Evolutionary conservation across 2,329 filamentous ascomycete genomes (phyloP).

Genomic region (Claviceps monticola): DNA sequence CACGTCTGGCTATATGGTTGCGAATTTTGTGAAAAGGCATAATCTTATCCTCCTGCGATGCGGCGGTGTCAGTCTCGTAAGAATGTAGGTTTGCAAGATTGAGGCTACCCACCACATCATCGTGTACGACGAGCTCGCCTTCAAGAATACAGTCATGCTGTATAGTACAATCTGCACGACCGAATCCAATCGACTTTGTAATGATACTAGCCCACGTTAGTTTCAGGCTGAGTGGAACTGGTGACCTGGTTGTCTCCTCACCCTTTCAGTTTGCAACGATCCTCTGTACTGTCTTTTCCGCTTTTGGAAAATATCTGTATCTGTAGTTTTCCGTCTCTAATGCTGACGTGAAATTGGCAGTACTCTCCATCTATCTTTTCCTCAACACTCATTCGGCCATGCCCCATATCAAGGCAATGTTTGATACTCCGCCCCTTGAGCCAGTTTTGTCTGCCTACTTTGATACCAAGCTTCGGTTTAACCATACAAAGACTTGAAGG

Average conservation of each 20-base stretch:
- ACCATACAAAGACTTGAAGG: conserved; percentile 19
- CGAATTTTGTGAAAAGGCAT: conserved; percentile 71
- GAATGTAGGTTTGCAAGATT: neutral
- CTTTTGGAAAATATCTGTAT: conserved; percentile 87
- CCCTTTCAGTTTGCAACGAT: conserved; percentile 48
- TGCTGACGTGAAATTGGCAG: conserved; percentile 73
- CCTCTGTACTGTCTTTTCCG: conserved; percentile 72
- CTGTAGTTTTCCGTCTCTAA: conserved; percentile 35
- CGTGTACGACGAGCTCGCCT: conserved; percentile 71
- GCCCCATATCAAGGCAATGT: conserved; percentile 54
- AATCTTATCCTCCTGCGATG: conserved; percentile 41
- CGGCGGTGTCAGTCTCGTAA: conserved; percentile 6
- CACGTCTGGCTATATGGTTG: conserved; percentile 64
- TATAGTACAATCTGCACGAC: conserved; percentile 42
- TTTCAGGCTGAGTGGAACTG: neutral
- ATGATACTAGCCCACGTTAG: conserved; percentile 33
- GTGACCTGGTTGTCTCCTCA: conserved; percentile 15
- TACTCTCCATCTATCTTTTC: conserved; percentile 83
- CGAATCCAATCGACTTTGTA: conserved; percentile 48
- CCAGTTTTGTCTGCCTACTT: conserved; percentile 51
- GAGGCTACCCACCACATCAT: conserved; percentile 34
- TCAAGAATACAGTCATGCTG: conserved; percentile 61
- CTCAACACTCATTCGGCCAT: conserved; percentile 55
- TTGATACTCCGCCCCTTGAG: conserved; percentile 57
- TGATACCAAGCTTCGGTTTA: conserved; percentile 43